Conservation (phyloP, 2,329 filamentous ascomycete species). For the Colletotrichum camelliae region DNA sequence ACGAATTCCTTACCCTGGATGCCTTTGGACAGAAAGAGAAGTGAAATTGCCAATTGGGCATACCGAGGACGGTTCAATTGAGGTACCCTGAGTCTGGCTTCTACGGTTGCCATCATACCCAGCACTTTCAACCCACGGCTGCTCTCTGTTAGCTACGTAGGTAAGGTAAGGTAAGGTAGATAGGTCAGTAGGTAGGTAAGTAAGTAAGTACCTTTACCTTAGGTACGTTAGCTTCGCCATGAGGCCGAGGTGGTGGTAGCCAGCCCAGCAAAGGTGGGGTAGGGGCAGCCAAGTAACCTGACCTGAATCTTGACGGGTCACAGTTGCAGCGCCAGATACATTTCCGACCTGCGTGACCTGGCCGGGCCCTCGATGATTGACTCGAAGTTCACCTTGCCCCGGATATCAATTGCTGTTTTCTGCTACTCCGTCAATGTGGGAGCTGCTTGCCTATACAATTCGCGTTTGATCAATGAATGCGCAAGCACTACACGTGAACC, state of each 20-base stretch:
- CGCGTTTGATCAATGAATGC: background rate
- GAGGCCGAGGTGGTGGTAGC: background rate
- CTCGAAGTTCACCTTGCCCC: background rate
- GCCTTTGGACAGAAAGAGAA: background rate
- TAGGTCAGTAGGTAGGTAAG: background rate
- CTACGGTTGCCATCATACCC: background rate
- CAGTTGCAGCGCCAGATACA: background rate
- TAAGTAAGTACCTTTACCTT: background rate
- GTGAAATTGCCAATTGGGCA: background rate
- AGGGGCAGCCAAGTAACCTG: conserved; percentile 9
- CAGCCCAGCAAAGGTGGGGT: conserved; percentile 20
- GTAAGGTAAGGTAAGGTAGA: background rate
- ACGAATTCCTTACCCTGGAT: background rate
- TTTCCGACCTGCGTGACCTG: background rate
- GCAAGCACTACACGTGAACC: background rate
- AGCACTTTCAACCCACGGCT: background rate
- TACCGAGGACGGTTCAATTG: background rate
- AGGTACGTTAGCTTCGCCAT: background rate
- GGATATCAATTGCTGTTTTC: background rate
- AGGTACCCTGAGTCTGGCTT: background rate
- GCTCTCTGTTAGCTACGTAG: background rate
- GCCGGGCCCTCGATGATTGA: background rate
- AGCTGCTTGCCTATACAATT: background rate
- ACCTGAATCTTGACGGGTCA: conserved; percentile 19
- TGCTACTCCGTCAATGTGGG: background rate